Conservation (phyloP, 169 alveolate genomes). For the Cytauxzoon felis region DNA sequence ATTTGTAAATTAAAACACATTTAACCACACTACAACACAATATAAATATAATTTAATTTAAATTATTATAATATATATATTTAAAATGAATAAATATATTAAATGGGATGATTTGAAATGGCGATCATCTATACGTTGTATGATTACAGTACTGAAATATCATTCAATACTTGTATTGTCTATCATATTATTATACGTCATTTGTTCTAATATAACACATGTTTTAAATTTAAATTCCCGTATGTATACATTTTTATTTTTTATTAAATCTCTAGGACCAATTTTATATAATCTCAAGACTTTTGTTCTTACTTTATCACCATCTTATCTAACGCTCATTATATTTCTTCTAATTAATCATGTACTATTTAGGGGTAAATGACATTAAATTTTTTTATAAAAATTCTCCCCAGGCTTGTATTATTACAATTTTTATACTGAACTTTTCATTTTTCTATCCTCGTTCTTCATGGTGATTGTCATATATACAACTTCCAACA, state of each 20-base stretch:
- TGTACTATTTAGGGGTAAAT: constrained; percentile 35
- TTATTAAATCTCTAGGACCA: neutral
- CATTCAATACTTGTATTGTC: constrained; percentile 29
- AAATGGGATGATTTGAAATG: constrained; percentile 45
- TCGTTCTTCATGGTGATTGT: neutral
- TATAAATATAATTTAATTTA: neutral
- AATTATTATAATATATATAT: neutral
- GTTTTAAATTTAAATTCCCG: no score
- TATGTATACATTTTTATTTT: no score
- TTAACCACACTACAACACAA: neutral
- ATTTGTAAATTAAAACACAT: constrained; percentile 62
- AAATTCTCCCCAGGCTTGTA: neutral
- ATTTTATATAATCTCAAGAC: neutral
- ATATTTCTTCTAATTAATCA: constrained; percentile 11
- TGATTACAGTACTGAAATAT: constrained; percentile 16
- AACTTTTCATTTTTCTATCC: neutral
- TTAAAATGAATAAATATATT: constrained; percentile 14
- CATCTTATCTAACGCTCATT: constrained; percentile 27
- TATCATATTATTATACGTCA: constrained; percentile 14
- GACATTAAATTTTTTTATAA: neutral
- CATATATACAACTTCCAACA: neutral
- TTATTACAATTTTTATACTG: neutral
- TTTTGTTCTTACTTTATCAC: neutral
- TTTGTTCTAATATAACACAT: constrained; percentile 2
- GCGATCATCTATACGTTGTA: constrained; percentile 31